Evolutionary conservation across 148 eudicot genomes (phyloP), one percentile per base, ranked within the genome.

Genomic region (Camellia sinensis): DNA sequence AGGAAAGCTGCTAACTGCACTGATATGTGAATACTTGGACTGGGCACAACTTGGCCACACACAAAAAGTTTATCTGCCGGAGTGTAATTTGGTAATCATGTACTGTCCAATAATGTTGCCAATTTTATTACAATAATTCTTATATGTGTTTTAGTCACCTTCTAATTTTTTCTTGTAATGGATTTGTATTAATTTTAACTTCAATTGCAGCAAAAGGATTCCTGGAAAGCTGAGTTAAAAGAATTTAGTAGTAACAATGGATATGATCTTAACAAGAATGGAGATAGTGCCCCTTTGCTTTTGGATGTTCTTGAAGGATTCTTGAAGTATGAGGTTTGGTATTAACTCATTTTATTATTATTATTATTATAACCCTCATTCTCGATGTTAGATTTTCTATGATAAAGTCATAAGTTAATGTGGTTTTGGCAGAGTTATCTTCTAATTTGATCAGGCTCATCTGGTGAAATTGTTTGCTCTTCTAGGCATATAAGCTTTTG

Each of bases 281-380:
- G 97, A 63, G 98, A 93, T 72, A 91, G 97, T 85, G 97, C 93
- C 64, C 99, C 98, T 70, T 85, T 92, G 83, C 93, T 96, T 73
- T 84, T 96, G 82, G 97, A 96, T 82, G 97, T 92, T 83, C 98
- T 96, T 81, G 97, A 93, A 88, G 98, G 99, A 76, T 96, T 96
- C 89, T 82, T 96, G 82, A 89, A 93, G 82, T 93, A 90, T 79
- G 99, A 93, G 98, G 99, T 95, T 40, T 64, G 83, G 45, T 56
- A 52, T 48, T 56, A 21, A 37, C 19, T 43, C 44, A 12, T 29
- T 29, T 29, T 29, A 1, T 29, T 29, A 1, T 29, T 29, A 29
- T 29, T 29, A 29, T 29, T 21, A 7, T 18, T 69, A 7, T 29
- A 29, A 29, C 37, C 37, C 37, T 29, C 62, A 18, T 37, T 63